Base-by-base conservation (phyloP, 345 rosid genomes). In the Passiflora organensis region DNA sequence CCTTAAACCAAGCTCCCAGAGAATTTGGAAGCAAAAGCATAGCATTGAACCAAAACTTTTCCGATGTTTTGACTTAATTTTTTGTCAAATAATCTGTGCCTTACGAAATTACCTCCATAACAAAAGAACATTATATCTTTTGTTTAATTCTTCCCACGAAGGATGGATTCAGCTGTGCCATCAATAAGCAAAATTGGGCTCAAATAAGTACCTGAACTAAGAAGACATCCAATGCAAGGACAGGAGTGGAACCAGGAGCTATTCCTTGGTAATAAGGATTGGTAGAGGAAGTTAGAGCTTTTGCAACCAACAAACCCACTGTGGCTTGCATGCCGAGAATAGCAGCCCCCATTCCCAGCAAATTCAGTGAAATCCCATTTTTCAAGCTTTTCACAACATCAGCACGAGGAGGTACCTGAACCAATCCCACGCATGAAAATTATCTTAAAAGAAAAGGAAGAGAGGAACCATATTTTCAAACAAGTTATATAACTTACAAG, bases 281-380 rank as follows among this genome's bases (percentile, higher is more conserved):
- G 10, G 90, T 85, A 5, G 97, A 78, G 38, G 99, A 73, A 60
- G 99, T 89, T 57, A 89, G 82, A 63, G 97, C 96, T 77, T 86
- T 89, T n/a, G 97, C 96, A 19, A 87, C 93, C 65, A 89, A 64
- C 43, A 65, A 71, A 18, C 99, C 97, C 0, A 94, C 93, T 0
- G 88, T 94, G 62, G 99, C 97, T 83, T 86, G 97, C 96, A 89
- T 79, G 42, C 96, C 99, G 47, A 89, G 88, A 56, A 94, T 63
- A 22, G 96, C 85, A 43, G 97, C 86, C 16, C 91, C 99, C 99
- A 94, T 83, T 53, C 97, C 97, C 51, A 94, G 53, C 53, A 94
- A 68, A 72, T 94, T 94, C 72, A 94, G 60, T 37, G 68, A 54
- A 32, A 94, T 85, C 59, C 99, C 94, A 28, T 82, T 89, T 72